Base-by-base conservation (phyloP, 202 grass and related monocot species). In the Setaria viridis region DNA sequence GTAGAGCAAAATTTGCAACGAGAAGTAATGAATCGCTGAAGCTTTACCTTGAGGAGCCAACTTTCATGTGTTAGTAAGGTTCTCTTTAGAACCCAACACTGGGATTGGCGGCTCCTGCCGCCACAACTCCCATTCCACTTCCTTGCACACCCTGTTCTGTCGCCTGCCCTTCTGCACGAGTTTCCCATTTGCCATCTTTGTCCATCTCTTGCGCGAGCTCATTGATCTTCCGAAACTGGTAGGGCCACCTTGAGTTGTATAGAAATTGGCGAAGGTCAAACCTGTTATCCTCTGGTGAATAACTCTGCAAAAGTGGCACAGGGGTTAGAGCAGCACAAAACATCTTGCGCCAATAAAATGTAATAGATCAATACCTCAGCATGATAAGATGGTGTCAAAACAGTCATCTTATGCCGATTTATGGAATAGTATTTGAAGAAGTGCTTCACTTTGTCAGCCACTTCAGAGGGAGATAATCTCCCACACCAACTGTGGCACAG, bases 321-420 rank as follows among this genome's bases (percentile, higher is more conserved):
- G 0, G 51, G 2, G 3, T 79, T 53, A 84, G 2, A 76, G 15
- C 74, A 87, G 41, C 8, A 84, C 29, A 17, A 48, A 11, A 32
- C 67, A 53, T 75, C 71, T 76, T 56, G 6, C 67, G 8, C 47
- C 56, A 50, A 86, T 66, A 29, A 49, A 81, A 62, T 80, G 53
- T 64, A 71, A 46, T 1, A 59, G 43, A 65, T 17, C 19, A 25
- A 74, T 87, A 95, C 96, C 96, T 95, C 96, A 9, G 96, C 93
- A 81, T 99, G 96, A 69, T 99, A 99, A 20, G 93, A 96, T 79
- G 96, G 93, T 34, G 96, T 99, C 79, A 99, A 78, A 58, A 99
- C 96, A 54, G 96, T 99, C 96, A 99, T 99, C 85, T 99, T 99
- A 60, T 99, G 96, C 25, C 96, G 86, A 83, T 99, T 99, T 49